Evolutionary conservation across 495 filamentous ascomycete species (phyloP).

Genomic region (Talaromyces nanjingensis): DNA sequence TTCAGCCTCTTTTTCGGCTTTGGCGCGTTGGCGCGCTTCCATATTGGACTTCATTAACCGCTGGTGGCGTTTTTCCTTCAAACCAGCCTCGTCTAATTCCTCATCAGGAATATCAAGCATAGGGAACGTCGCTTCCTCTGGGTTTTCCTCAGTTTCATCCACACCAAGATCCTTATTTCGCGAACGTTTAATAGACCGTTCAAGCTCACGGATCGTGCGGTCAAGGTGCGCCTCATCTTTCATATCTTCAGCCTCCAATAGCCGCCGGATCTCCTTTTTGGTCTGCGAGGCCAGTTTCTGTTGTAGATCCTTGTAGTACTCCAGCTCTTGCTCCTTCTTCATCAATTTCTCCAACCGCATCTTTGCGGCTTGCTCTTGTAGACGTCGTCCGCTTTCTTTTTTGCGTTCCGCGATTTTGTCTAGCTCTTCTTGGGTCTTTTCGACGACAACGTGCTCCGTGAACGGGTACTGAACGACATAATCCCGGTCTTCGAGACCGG

Average conservation of each 20-base stretch:
- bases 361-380: constrained; percentile 95
- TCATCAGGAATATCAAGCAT: constrained; percentile 87
- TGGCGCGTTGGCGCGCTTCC: constrained; percentile 83
- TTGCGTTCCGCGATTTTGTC: constrained; percentile 80
- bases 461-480: constrained; percentile 86
- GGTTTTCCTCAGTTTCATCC: constrained; percentile 65
- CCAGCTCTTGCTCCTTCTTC: constrained; percentile 89
- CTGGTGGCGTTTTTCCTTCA: constrained; percentile 89
- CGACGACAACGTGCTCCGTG: constrained; percentile 77
- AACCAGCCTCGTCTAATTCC: constrained; percentile 78
- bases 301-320: constrained; percentile 84
- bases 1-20: constrained; percentile 90
- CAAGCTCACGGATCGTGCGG: constrained; percentile 74
- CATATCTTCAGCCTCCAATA: constrained; percentile 84
- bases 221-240: constrained; percentile 83
- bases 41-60: constrained; percentile 88
- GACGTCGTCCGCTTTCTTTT: constrained; percentile 80
- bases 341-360: constrained; percentile 92
- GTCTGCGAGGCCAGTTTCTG: constrained; percentile 55
- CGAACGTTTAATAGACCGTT: constrained; percentile 77
- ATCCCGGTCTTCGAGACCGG: constrained; percentile 80
- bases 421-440: constrained; percentile 91
- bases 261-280: constrained; percentile 81
- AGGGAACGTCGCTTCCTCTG: constrained; percentile 74
- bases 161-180: constrained; percentile 88